Base-by-base conservation (phyloP, 1,284 basidiomycete species). In the Ustilago bromivora region DNA sequence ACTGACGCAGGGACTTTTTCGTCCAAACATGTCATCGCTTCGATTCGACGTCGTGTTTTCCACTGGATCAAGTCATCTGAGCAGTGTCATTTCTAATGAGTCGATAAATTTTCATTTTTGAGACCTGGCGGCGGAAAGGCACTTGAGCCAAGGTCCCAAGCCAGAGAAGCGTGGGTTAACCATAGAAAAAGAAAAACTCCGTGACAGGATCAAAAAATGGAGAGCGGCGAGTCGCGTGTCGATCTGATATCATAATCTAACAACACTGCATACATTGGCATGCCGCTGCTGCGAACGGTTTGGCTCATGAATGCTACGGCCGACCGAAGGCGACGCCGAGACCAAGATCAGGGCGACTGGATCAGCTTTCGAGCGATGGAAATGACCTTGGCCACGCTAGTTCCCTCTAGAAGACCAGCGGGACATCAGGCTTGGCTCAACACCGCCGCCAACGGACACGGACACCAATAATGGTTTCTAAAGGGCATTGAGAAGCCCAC, bases 151-250 rank as follows among this genome's bases (percentile, higher is more conserved):
- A 34, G 40, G 19, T 31, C 7, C 57, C 43, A n/a, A 47, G n/a
- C 3, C 12, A 8, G 15, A 49, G 31, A 57, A 41, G 23, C 23
- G 3, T 28, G 23, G 23, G 3, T 28, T 23, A 28, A 3, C 23
- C 15, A 13, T 46, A 32, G 46, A 46, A 46, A 46, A 47, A 35
- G 49, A 68, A 46, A 69, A 69, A 69, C 66, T 69, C 66, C 66
- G 66, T 58, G 66, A 62, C 60, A 52, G 23, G 51, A 69, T 63
- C 61, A 59, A 41, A 62, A 61, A 61, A 57, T 32, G 43, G 57
- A 38, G 52, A 40, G 55, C 32, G 31, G 51, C 66, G 28, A 23
- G 56, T 35, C 49, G 49, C 49, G 49, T 51, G 49, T 11, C 28
- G 23, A 12, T 12, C 13, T 61, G 57, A 56, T 66, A 51, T 13